These are phyloP conservation scores for Trametes meyenii DNA, from an alignment of 768 basidiomycete species.

Conservation along the genomic window DNA sequence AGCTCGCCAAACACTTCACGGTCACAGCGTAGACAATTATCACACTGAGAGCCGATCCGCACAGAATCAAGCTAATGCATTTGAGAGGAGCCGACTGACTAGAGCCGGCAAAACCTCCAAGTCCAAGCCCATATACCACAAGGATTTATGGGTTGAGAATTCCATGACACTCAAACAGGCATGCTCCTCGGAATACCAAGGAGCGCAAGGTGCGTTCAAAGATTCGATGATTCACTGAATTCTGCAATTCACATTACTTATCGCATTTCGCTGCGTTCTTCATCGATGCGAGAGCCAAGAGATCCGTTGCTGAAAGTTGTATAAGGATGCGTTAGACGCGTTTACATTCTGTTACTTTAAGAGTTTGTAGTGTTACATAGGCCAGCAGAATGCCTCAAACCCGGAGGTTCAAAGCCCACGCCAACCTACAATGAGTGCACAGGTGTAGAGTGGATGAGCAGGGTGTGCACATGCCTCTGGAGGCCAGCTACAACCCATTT, in stretches of 20 bases:
- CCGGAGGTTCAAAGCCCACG: conserved; percentile 26
- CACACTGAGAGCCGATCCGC: conserved; percentile 45
- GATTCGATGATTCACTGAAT: conserved; percentile 83
- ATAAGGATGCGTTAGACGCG: conserved; percentile 25
- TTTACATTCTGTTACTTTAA: conserved; percentile 27
- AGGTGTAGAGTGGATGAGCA: conserved; percentile 46
- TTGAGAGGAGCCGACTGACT: conserved; percentile 44
- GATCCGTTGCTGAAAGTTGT: conserved; percentile 36
- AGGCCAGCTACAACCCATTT: conserved; percentile 27
- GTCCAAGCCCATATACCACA: conserved; percentile 43
- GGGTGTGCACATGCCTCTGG: conserved; percentile 36
- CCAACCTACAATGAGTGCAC: conserved; percentile 41
- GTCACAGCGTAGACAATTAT: conserved; percentile 54
- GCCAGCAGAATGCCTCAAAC: conserved; percentile 41
- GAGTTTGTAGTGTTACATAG: conserved; percentile 25
- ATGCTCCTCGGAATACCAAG: conserved; percentile 75
- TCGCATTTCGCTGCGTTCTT: conserved; percentile 81
- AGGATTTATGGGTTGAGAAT: conserved; percentile 48
- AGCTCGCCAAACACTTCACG: conserved; percentile 30
- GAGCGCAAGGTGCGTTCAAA: conserved; percentile 82
- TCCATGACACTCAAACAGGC: conserved; percentile 77
- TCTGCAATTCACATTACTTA: conserved; percentile 85
- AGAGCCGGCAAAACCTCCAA: conserved; percentile 41
- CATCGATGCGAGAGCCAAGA: conserved; percentile 80
- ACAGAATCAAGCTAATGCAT: conserved; percentile 42